A percentile compares a stretch with the other conserved stretches of the same genome.
phyloP scores from a whole-genome alignment of 768 basidiomycete genomes.

The Hypsizygus marmoreus region DNA sequence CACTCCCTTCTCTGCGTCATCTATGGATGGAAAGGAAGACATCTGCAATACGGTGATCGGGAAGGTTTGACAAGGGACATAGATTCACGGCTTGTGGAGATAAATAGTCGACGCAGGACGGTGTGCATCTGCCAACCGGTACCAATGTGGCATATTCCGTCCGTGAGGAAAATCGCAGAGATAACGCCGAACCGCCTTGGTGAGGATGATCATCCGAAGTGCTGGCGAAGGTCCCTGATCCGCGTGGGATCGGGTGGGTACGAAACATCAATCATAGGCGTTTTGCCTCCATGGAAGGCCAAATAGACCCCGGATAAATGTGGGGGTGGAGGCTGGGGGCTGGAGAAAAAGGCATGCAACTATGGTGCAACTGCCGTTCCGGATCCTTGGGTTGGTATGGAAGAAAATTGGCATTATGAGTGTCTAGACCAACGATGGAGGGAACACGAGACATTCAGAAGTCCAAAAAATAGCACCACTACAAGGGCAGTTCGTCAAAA shows the following conservation, averaged over 20 bases:
- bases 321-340: neutral
- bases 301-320: slow-evolving; percentile 12
- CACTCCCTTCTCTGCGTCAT: slow-evolving; percentile 42
- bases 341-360: no score
- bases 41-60: slow-evolving; percentile 6
- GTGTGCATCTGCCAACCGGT: slow-evolving; percentile 21
- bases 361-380: no score
- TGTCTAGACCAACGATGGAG: no score
- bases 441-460: no score
- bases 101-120: slow-evolving; percentile 21
- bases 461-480: no score
- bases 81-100: slow-evolving; percentile 5
- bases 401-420: no score
- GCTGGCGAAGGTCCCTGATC: slow-evolving; percentile 27
- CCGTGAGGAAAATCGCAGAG: slow-evolving; percentile 34
- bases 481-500: no score
- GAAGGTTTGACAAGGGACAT: slow-evolving; percentile 2
- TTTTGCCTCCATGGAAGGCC: neutral
- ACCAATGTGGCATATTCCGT: slow-evolving; percentile 33
- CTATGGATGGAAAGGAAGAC: slow-evolving; percentile 24
- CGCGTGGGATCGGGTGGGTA: slow-evolving; percentile 14
- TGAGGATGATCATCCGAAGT: slow-evolving; percentile 37
- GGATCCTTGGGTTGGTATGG: no score
- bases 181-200: slow-evolving; percentile 37
- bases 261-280: neutral